Percentiles rank a stretch among this genome's conserved stretches.
phyloP scores from a whole-genome alignment of 176 grass and related monocot genomes.

The Rhipidocladum racemiflorum region DNA sequence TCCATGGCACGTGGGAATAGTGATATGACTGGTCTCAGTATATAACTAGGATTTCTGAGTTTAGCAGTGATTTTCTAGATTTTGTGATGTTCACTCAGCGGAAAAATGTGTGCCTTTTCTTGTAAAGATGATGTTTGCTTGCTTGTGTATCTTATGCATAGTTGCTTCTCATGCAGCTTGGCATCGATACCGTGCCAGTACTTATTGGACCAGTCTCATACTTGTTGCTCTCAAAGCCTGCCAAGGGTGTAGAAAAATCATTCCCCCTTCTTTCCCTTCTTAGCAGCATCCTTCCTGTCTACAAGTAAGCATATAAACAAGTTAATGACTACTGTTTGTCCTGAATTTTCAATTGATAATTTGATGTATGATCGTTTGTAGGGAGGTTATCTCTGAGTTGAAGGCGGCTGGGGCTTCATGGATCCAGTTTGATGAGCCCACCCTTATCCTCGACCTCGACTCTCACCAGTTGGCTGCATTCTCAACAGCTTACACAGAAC shows the following conservation, averaged over 20 bases:
- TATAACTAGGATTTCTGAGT: neutral
- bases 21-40: neutral
- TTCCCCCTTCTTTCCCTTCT: conserved; percentile 89
- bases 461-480: conserved; percentile 69
- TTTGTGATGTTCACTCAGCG: conserved; percentile 2
- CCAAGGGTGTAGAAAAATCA: conserved; percentile 84
- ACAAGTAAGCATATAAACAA: conserved; percentile 67
- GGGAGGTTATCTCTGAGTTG: conserved; percentile 84
- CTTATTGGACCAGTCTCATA: conserved; percentile 93
- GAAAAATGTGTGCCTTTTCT: neutral
- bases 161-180: conserved; percentile 53
- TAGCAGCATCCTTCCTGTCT: conserved; percentile 69
- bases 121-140: neutral
- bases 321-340: neutral
- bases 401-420: conserved; percentile 86
- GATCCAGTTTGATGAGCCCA: conserved; percentile 97
- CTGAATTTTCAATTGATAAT: conserved; percentile 31
- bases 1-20: neutral
- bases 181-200: conserved; percentile 72
- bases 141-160: neutral
- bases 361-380: conserved; percentile 22
- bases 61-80: neutral
- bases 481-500: conserved; percentile 66
- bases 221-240: conserved; percentile 86
- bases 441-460: conserved; percentile 80